Base-by-base conservation (phyloP, 2,329 filamentous ascomycete species). In the Colletotrichum filicis region DNA sequence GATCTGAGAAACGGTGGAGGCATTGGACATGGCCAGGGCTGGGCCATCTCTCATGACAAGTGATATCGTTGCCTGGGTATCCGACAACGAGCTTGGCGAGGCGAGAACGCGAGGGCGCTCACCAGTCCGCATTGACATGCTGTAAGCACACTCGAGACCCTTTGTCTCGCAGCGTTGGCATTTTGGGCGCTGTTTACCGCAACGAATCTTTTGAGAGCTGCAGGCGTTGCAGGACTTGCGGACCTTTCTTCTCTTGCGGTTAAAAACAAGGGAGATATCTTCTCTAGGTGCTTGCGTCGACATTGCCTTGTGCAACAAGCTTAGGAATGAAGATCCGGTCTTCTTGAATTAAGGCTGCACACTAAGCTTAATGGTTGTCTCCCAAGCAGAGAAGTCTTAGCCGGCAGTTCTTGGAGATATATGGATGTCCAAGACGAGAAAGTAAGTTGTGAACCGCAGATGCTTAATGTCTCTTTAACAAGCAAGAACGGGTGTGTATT, bases 161-260 rank as follows among this genome's bases (percentile, higher is more conserved):
- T 67, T 67, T 4, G 28, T 12, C 24, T 58, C 46, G 19, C 65
- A 67, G 11, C 65, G 65, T 14, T 30, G 58, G n/a, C 65, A 67
- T 58, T 49, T 67, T 37, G 65, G 65, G 4, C 55, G 56, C 6
- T 67, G 65, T 55, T 67, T 67, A 30, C 65, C 65, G 28, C 65
- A 67, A 4, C 65, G 56, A 12, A 67, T 67, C 56, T 67, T 67
- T 37, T 67, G 65, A 28, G 65, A 67, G 16, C 65, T 67, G 65
- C 65, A 67, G 3, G 65, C 65, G 30, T 67, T 61, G 28, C 65
- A 67, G 24, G 65, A 67, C 37, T 67, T 58, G 35, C 65, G 65
- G 14, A 67, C 65, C 35, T 61, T 67, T 24, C 65, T 56, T 26
- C 46, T 22, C 37, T 67, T 67, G 28, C 65, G 65, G 28, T 46